Evolutionary conservation across 176 grass and related monocot species (phyloP), one percentile per base, ranked within the genome.

Genomic region (Zoysia japonica): DNA sequence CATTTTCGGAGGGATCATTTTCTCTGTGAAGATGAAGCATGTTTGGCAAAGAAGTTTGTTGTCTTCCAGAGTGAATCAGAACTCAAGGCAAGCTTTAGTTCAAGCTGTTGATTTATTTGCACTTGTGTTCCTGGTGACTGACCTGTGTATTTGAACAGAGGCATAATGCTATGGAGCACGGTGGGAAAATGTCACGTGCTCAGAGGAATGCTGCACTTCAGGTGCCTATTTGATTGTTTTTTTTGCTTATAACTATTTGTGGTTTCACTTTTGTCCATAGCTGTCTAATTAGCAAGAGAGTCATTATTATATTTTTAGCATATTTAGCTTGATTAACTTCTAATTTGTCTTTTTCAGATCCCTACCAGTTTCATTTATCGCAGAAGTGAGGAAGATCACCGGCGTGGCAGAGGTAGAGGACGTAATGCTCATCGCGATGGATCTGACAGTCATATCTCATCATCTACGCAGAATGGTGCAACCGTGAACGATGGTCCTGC

Each of bases 1-100:
- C 96, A 99, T 92, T 99, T 99, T 71, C 90, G 90, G 41, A 85
- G 88, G 84, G 96, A 92, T 37, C 96, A 99, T 89, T 91, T 99
- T 73, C 90, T 99, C 5, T 99, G 92, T 79, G 96, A 95, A 71
- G 89, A 85, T 54, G 90, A 94, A 67, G 68, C 82, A 72, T 95
- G 96, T 76, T 93, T 95, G 78, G 81, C 64, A 7, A 95, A 95
- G 68, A 99, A 95, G 71, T 99, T 99, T 67, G 53, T 91, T 76
- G 92, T 99, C 69, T 99, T 99, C 72, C 86, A 74, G 61, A 95
- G 75, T 84, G 96, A 95, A 79, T 51, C 77, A 49, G 92, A 95
- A 77, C 56, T 93, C 54, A 99, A 99, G 88, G 96, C 82, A 73
- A 77, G 75, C 85, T 75, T 3, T 71, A 80, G n/a, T 72, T 65